These are phyloP conservation scores for Rhynchospora tenuis DNA, from an alignment of 176 grass and related monocot species.

Conservation along the genomic window DNA sequence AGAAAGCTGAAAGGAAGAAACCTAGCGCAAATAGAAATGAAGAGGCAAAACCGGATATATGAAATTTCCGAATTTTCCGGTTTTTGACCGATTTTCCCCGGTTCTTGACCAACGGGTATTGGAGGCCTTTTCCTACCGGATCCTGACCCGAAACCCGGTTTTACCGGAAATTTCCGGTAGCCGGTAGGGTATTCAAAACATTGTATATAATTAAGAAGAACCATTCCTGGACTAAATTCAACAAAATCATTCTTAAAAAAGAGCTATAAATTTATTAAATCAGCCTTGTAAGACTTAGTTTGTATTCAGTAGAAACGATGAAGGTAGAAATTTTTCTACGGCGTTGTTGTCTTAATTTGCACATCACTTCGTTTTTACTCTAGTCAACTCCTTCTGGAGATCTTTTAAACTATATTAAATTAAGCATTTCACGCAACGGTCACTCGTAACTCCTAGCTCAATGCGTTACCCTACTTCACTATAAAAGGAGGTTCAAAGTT, in stretches of 20 bases:
- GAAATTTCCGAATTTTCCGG: no score
- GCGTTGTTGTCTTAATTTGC: background rate
- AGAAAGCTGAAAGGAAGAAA: no score
- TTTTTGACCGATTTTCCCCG: no score
- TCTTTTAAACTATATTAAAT: background rate
- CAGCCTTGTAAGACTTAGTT: background rate
- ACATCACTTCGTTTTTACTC: constrained; percentile 15
- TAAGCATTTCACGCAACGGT: constrained; percentile 10
- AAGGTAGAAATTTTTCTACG: background rate
- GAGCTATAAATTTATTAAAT: background rate
- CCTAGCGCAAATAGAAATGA: no score
- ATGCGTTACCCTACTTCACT: background rate
- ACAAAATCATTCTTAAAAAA: background rate
- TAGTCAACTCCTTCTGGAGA: constrained; percentile 18
- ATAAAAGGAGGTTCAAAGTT: constrained; percentile 12
- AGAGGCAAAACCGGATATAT: no score
- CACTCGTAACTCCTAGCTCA: background rate
- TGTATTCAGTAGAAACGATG: background rate
- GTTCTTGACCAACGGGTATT: no score
- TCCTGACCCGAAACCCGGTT: no score
- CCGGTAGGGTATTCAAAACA: no score
- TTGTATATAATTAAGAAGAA: no score
- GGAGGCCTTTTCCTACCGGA: no score
- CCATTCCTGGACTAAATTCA: background rate
- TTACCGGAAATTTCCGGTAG: no score